Evolutionary conservation across 805 yeast genomes (phyloP), one percentile per base, ranked within the genome.

Genomic region (Cyberlindnera subsufficiens): DNA sequence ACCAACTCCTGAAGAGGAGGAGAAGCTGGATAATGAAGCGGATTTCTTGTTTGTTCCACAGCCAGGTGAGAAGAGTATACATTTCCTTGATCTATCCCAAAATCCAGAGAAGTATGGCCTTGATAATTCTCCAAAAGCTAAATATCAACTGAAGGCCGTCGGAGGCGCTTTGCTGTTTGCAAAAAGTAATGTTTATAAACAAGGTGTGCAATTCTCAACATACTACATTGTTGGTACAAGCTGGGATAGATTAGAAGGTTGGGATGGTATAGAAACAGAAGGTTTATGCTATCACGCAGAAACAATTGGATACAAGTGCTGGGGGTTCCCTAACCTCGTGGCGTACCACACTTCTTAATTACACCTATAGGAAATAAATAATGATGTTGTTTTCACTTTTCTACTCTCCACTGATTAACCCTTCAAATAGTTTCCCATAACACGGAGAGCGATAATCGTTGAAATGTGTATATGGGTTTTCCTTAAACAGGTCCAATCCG

Each of bases 211-310:
- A 6, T 74, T 73, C 51, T 75, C 78, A 2, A 67, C 78, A 0
- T 65, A 62, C 38, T 70, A 71, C 42, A 54, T 65, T 3, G 61
- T 74, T 15, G 80, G 80, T 3, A 60, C 72, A 3, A 49, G 39
- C 6, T 74, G 78, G 78, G 64, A 61, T 3, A 54, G 74, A 44
- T 46, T 56, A 8, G 78, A 73, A 51, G 80, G 80, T 5, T 74
- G 66, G 50, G 78, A 74, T 54, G 80, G 78, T 5, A 67, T 74
- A 27, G 79, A 74, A 50, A 72, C 77, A 4, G 80, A 75, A 55
- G 79, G 80, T 1, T 36, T 75, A 11, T 75, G 80, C 45, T 75
- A 72, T 46, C 54, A 64, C 29, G 78, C 78, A 1, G 66, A 62
- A 43, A 44, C 60, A 0, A 56, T 71, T 34, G 77, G 77, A 2